Evolutionary conservation across 1,284 basidiomycete genomes (phyloP), one percentile per base, ranked within the genome.

Genomic region (Ceratobasidium sp.): DNA sequence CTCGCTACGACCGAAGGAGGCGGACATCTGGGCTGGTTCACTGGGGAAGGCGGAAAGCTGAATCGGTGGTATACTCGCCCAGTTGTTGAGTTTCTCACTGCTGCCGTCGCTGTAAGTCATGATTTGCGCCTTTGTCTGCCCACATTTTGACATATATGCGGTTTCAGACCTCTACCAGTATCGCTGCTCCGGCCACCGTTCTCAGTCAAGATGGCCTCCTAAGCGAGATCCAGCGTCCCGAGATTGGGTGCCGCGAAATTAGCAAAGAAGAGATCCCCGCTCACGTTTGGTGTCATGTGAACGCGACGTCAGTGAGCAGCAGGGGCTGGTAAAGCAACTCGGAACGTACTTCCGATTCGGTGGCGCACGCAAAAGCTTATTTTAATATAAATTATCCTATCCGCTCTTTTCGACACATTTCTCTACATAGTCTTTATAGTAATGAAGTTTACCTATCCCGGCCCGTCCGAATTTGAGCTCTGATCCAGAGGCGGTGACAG

Each of bases 21-120:
- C 7, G 87, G 87, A 0, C 86, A 87, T 77, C 78, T 87, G n/a
- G 86, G 86, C 3, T 87, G 84, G 85, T 87, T 85, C 74, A 79
- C 81, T 43, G 82, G 83, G 1, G 50, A 58, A 38, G 57, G 49
- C n/a, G 66, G 61, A 23, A 41, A 63, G 28, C 72, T 73, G 14
- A 63, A 49, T 11, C 72, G 72, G 41, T 73, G 72, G 72, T 73
- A 73, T 21, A 73, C 62, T 14, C 50, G 62, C n/a, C 72, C 72
- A 2, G 62, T 73, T 35, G 58, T 62, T 21, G 62, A 73, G 38
- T 63, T 73, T 28, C 59, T 66, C 41, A 46, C 28, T 21, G 43
- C 66, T 57, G 41, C 54, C 32, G 28, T 58, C 32, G 28, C 52
- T 11, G 66, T 69, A 23, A 47, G 66, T 46, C 26, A 18, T 7